These are phyloP conservation scores for Fagus sylvatica DNA, from an alignment of 306 rosid species.

Conservation along the genomic window DNA sequence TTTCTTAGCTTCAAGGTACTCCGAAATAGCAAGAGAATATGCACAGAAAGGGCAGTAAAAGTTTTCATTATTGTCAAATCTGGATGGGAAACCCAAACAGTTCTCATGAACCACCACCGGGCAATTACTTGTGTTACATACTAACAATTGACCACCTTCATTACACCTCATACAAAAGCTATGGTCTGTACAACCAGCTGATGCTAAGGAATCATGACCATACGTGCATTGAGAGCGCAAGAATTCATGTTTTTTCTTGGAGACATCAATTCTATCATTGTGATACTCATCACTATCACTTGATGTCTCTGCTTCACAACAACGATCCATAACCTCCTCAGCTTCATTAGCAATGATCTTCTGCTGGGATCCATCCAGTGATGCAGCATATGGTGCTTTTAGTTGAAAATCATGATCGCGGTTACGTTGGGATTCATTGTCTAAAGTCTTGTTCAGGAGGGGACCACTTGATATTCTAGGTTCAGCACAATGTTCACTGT, in stretches of 20 bases:
- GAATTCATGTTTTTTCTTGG: slow-evolving; percentile 43
- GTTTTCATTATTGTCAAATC: slow-evolving; percentile 39
- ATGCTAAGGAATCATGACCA: slow-evolving; percentile 31
- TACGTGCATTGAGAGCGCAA: slow-evolving; percentile 35
- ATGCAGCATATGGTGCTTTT: slow-evolving; percentile 17
- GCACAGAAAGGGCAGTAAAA: slow-evolving; percentile 76
- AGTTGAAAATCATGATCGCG: slow-evolving; percentile 31
- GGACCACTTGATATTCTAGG: slow-evolving; percentile 19
- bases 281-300: slow-evolving; percentile 40
- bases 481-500: slow-evolving; percentile 10
- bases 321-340: slow-evolving; percentile 30
- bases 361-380: slow-evolving; percentile 32
- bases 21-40: slow-evolving; percentile 49
- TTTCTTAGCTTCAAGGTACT: slow-evolving; percentile 63
- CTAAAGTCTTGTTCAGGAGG: slow-evolving; percentile 12
- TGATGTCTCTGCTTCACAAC: slow-evolving; percentile 27
- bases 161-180: slow-evolving; percentile 53
- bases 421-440: slow-evolving; percentile 17
- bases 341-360: slow-evolving; percentile 31
- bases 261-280: slow-evolving; percentile 36
- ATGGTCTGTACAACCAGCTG: slow-evolving; percentile 23
- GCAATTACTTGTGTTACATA: slow-evolving; percentile 57
- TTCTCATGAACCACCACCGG: slow-evolving; percentile 61
- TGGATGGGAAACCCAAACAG: slow-evolving; percentile 47
- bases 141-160: slow-evolving; percentile 55